These are phyloP conservation scores for Psilocybe subaeruginosa DNA, from an alignment of 768 basidiomycete genomes.

Conservation along the genomic window DNA sequence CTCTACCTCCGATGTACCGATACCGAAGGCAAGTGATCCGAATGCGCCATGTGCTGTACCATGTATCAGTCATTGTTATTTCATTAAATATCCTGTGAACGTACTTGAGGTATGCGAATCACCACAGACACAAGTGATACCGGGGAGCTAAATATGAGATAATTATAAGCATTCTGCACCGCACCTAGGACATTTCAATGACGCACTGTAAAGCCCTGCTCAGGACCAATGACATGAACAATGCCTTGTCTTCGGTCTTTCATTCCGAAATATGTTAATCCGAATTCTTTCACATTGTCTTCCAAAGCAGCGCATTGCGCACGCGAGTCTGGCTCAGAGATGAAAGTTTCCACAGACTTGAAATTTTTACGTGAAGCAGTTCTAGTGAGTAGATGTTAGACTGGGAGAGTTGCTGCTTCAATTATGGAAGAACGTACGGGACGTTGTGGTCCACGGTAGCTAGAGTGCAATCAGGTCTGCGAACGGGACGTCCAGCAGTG, in stretches of 20 bases:
- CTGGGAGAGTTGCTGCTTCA: not conserved
- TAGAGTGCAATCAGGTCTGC: conserved; percentile 86
- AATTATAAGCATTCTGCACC: not conserved
- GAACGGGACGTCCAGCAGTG: conserved; percentile 74
- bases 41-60: conserved; percentile 84
- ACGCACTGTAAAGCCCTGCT: conserved; percentile 87
- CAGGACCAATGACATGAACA: conserved; percentile 90
- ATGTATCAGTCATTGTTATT: not conserved
- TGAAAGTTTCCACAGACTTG: conserved; percentile 70
- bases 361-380: conserved; percentile 78
- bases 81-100: not conserved
- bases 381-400: conserved; percentile 35
- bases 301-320: conserved; percentile 84
- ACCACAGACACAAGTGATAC: conserved; percentile 86
- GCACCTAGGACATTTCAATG: not conserved
- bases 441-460: conserved; percentile 90
- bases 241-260: conserved; percentile 87
- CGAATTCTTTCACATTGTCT: conserved; percentile 90
- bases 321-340: conserved; percentile 83
- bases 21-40: conserved; percentile 91
- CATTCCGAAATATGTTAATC: conserved; percentile 91
- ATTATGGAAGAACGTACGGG: conserved; percentile 54
- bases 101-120: conserved; percentile 92
- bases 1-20: conserved; percentile 93
- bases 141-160: conserved; percentile 55